Conservation (phyloP, 2,329 filamentous ascomycete species). For the Myriosclerotinia curreyana region DNA sequence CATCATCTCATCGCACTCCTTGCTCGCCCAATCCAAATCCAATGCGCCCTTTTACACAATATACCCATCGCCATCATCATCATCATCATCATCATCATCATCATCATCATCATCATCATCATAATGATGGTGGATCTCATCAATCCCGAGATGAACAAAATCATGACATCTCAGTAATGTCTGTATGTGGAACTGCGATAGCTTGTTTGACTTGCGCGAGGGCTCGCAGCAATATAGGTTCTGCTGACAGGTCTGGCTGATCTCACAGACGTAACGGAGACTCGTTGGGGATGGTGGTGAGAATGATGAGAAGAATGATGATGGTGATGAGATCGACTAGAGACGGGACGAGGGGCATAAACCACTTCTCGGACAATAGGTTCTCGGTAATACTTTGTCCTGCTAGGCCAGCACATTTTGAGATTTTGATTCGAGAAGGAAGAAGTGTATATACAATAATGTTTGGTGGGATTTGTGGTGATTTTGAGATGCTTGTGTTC, state of each 20-base stretch:
- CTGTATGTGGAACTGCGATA: conserved; percentile 1
- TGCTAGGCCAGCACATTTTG: conserved; percentile 13
- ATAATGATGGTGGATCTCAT: too few species aligned
- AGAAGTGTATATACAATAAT: not conserved
- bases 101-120: too few species aligned
- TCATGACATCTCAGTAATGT: not conserved
- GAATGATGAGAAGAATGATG: conserved; percentile 2
- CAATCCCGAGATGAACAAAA: not conserved
- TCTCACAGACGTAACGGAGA: not conserved
- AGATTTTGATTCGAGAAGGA: not conserved
- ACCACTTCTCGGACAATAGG: conserved; percentile 10
- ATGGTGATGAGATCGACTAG: conserved; percentile 5
- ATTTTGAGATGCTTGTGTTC: not conserved
- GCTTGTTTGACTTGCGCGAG: conserved; percentile 7
- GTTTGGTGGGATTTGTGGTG: not conserved
- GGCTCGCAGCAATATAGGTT: not conserved
- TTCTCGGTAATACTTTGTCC: conserved; percentile 13
- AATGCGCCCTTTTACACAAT: not conserved
- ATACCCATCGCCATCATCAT: too few species aligned
- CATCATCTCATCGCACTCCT: not conserved
- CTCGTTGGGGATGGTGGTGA: conserved; percentile 8
- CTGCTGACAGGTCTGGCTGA: not conserved
- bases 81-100: too few species aligned
- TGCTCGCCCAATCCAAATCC: not conserved
- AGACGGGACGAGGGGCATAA: conserved; percentile 8